These are phyloP conservation scores for Podaxis sp. DNA, from an alignment of 768 basidiomycete species.

Conservation along the genomic window DNA sequence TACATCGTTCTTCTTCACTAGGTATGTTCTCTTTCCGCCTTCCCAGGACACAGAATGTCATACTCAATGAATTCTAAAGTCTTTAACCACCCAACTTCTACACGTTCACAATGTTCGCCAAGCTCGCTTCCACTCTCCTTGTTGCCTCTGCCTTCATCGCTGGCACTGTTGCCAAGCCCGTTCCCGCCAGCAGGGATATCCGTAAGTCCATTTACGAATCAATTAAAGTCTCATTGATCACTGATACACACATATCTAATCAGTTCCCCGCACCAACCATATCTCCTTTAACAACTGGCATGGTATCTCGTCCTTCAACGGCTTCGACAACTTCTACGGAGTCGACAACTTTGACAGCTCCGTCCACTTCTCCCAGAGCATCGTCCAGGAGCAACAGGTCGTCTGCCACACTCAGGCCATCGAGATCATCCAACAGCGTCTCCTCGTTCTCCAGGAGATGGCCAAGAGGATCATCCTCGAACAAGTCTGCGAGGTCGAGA, in stretches of 20 bases:
- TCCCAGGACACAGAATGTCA: neutral
- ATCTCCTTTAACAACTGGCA: slow-evolving; percentile 36
- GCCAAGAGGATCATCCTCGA: slow-evolving; percentile 35
- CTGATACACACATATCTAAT: neutral
- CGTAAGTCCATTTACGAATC: neutral
- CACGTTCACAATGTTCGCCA: slow-evolving; percentile 25
- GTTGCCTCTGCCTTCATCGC: slow-evolving; percentile 22
- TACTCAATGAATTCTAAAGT: neutral
- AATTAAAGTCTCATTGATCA: neutral
- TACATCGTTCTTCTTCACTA: neutral
- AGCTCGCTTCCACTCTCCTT: slow-evolving; percentile 20
- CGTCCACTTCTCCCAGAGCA: slow-evolving; percentile 29
- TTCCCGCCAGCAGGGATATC: slow-evolving; percentile 6
- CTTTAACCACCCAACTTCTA: neutral
- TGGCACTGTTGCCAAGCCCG: slow-evolving; percentile 20
- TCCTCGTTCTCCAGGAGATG: slow-evolving; percentile 41
- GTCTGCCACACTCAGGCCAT: slow-evolving; percentile 33
- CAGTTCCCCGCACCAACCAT: slow-evolving; percentile 1
- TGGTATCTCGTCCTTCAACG: slow-evolving; percentile 28
- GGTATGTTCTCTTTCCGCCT: neutral
- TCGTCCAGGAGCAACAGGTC: slow-evolving; percentile 31
- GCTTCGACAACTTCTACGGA: slow-evolving; percentile 40
- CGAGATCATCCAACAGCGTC: slow-evolving; percentile 37
- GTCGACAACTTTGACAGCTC: slow-evolving; percentile 33
- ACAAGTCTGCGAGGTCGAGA: slow-evolving; percentile 36